Evolutionary conservation across 371 early-diverging fungal species (phyloP), one percentile per base, ranked within the genome.

Genomic region (Nematocida sp.): DNA sequence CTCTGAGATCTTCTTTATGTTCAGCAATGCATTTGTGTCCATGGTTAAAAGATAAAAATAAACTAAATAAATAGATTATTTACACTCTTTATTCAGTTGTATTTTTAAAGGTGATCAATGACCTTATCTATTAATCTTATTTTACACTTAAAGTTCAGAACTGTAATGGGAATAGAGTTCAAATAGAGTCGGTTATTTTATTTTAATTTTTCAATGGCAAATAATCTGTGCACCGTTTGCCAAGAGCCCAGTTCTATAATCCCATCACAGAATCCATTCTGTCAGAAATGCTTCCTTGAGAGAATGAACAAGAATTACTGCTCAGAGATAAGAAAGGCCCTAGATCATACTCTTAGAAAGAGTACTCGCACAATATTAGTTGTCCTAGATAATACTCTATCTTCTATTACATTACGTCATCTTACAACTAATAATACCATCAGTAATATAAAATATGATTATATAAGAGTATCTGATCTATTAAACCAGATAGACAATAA

Each of bases 1-100:
- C 32, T 70, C 61, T 48, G 61, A 29, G n/a, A 49, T 47, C 38
- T 58, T 35, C 34, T 60, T 70, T 23, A 70, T 60, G 7, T 27
- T 17, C 35, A 45, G 34, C n/a, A 70, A 61, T 48, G 55, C 32
- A 3, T 61, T 45, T 41, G 65, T 60, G 37, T 65, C 65, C 13
- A 37, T 43, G 43, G 25, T 23, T 19, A 70, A 52, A 34, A 35
- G 47, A 54, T 46, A 53, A 53, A 40, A 62, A 66, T 38, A 61
- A 2, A 48, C 4, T 25, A 21, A 35, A 46, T 19, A 21, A 35
- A n/a, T 29, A 43, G 11, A 11, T 11, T 34, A 34, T 49, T 49
- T 17, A 34, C n/a, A n/a, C n/a, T n/a, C n/a, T n/a, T n/a, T n/a
- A n/a, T n/a, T n/a, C n/a, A n/a, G n/a, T n/a, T n/a, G n/a, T n/a